Conservation (phyloP, 1,284 basidiomycete genomes). For the Takashimella koratensis region DNA sequence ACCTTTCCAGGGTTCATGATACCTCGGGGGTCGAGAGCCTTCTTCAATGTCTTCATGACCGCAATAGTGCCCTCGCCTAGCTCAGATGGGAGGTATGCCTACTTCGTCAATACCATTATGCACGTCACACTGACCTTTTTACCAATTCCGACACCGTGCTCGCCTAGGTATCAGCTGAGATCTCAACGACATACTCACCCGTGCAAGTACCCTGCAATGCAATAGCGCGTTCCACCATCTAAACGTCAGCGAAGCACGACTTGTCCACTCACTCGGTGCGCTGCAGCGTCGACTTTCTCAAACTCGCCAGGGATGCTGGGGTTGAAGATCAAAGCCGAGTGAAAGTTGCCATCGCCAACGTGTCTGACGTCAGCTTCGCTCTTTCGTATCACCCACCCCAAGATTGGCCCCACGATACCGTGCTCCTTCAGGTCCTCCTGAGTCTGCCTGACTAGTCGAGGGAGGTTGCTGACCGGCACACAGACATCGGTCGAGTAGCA, state of each 20-base stretch:
- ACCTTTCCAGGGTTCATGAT: slow-evolving; percentile 76
- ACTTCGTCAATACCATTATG: too few species aligned
- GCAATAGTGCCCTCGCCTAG: slow-evolving; percentile 69
- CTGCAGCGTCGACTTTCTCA: too few species aligned
- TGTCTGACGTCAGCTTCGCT: too few species aligned
- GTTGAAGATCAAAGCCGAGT: slow-evolving; percentile 34
- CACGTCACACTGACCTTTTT: too few species aligned
- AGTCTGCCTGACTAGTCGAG: slow-evolving; percentile 67
- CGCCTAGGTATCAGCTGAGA: neutral
- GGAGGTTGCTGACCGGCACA: slow-evolving; percentile 73
- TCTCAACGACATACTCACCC: too few species aligned
- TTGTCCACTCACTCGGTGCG: too few species aligned
- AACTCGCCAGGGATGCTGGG: too few species aligned
- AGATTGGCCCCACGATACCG: slow-evolving; percentile 56
- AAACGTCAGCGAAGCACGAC: too few species aligned
- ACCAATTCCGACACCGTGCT: slow-evolving; percentile 78
- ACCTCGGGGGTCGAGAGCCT: slow-evolving; percentile 64
- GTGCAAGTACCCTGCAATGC: slow-evolving; percentile 51
- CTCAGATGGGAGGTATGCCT: slow-evolving; percentile 58
- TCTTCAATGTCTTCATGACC: slow-evolving; percentile 71
- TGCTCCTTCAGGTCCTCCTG: slow-evolving; percentile 64
- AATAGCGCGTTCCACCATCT: too few species aligned
- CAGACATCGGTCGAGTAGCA: slow-evolving; percentile 79
- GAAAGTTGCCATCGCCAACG: slow-evolving; percentile 69
- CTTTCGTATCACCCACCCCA: too few species aligned